A percentile compares a stretch with the other conserved stretches of the same genome.
Conservation (phyloP, 495 filamentous ascomycete species). For the Lepidopterella palustris region DNA sequence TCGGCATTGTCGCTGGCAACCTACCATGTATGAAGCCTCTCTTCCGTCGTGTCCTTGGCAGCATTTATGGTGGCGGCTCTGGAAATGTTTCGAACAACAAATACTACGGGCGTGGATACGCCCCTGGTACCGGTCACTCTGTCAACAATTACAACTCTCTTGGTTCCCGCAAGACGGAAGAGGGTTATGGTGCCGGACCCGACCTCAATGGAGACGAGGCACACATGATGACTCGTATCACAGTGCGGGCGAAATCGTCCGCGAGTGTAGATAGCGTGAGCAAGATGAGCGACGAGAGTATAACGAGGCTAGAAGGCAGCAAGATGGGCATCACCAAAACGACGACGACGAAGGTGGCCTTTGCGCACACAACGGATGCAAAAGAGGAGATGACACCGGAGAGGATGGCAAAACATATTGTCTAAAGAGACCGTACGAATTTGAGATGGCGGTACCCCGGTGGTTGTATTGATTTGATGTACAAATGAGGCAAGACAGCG, state of each 20-base stretch:
- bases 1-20: slow-evolving; percentile 30
- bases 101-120: slow-evolving; percentile 14
- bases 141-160: slow-evolving; percentile 20
- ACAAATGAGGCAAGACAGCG: too few relatives aligned
- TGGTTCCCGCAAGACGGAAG: slow-evolving; percentile 6
- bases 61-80: slow-evolving; percentile 18
- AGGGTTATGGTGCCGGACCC: background rate
- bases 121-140: slow-evolving; percentile 11
- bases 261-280: background rate
- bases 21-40: slow-evolving; percentile 33
- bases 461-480: too few relatives aligned
- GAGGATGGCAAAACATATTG: background rate
- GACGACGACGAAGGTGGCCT: slow-evolving; percentile 2
- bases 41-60: slow-evolving; percentile 23
- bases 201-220: slow-evolving; percentile 2
- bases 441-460: too few relatives aligned
- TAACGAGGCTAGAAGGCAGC: background rate
- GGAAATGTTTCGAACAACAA: background rate
- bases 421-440: too few relatives aligned
- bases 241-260: background rate
- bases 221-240: slow-evolving; percentile 15
- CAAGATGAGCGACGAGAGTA: slow-evolving; percentile 14
- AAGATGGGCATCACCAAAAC: slow-evolving; percentile 21
- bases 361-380: background rate
- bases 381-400: slow-evolving; percentile 1